A percentile compares a stretch with the other conserved stretches of the same genome.
Evolutionary conservation across 768 basidiomycete genomes (phyloP).

Genomic region (Calocybe indica): DNA sequence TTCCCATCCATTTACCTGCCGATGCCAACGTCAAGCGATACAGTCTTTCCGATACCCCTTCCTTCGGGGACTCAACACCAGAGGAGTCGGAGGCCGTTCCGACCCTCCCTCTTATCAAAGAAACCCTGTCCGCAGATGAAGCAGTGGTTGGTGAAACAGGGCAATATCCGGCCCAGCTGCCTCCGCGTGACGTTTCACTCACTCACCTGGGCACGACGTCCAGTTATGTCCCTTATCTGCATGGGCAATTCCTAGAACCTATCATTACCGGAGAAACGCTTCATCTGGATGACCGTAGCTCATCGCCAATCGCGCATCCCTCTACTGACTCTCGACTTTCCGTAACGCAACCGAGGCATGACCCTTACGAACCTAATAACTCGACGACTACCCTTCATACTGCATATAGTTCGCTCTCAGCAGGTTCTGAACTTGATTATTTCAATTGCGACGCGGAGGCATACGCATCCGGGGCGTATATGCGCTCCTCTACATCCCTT

Average conservation of each 20-base stretch:
- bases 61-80: slow-evolving; percentile 6
- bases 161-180: too few species aligned
- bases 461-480: slow-evolving; percentile 57
- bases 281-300: slow-evolving; percentile 36
- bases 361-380: slow-evolving; percentile 28
- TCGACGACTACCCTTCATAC: slow-evolving; percentile 20
- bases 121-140: too few species aligned
- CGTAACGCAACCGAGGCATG: slow-evolving; percentile 9
- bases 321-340: slow-evolving; percentile 13
- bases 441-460: slow-evolving; percentile 64
- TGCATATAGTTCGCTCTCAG: slow-evolving; percentile 25
- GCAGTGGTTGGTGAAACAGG: too few species aligned
- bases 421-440: slow-evolving; percentile 42
- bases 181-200: too few species aligned
- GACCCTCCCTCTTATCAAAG: too few species aligned
- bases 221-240: slow-evolving; percentile 49
- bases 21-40: slow-evolving; percentile 24
- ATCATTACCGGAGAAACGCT: slow-evolving; percentile 64
- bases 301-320: slow-evolving; percentile 20
- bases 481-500: slow-evolving; percentile 36
- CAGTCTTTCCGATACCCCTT: slow-evolving; percentile 23
- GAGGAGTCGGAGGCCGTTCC: background rate
- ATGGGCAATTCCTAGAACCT: slow-evolving; percentile 54
- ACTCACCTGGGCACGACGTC: too few species aligned
- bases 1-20: too few species aligned